Evolutionary conservation across 1,284 basidiomycete genomes (phyloP).

Genomic region (Boletellus deceptivus): DNA sequence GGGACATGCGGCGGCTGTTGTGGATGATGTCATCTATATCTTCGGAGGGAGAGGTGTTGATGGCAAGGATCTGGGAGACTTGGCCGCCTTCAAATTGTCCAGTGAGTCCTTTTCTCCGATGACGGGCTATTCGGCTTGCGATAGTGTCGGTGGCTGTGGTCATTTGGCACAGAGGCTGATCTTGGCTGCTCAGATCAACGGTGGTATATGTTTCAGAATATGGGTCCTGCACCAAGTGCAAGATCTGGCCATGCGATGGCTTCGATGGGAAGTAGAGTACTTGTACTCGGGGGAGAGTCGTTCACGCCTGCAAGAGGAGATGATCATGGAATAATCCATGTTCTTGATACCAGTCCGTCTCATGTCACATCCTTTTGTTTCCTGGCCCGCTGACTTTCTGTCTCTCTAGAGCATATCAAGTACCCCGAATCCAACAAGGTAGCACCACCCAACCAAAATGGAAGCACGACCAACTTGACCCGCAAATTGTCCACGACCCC

Average conservation of each 20-base stretch:
- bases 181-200: constrained; percentile 50
- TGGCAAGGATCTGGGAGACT: constrained; percentile 92
- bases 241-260: constrained; percentile 96
- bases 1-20: constrained; percentile 94
- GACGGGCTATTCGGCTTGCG: background rate
- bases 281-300: constrained; percentile 94
- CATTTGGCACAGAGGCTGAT: constrained; percentile 12
- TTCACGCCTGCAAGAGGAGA: constrained; percentile 74
- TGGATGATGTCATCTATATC: constrained; percentile 98
- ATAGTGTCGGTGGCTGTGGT: background rate
- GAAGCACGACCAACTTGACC: constrained; percentile 26
- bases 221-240: constrained; percentile 92
- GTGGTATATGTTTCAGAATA: constrained; percentile 99
- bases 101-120: constrained; percentile 53
- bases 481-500: constrained; percentile 44
- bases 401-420: constrained; percentile 80
- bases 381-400: constrained; percentile 4
- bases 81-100: constrained; percentile 95
- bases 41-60: constrained; percentile 98
- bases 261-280: constrained; percentile 82
- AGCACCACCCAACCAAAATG: constrained; percentile 41
- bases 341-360: constrained; percentile 87
- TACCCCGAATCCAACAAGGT: constrained; percentile 73
- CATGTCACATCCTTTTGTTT: constrained; percentile 5
- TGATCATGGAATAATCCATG: constrained; percentile 82